Percentiles rank a stretch among this genome's conserved stretches.
Conservation (phyloP, 495 filamentous ascomycete species). For the Articulospora tetracladia region DNA sequence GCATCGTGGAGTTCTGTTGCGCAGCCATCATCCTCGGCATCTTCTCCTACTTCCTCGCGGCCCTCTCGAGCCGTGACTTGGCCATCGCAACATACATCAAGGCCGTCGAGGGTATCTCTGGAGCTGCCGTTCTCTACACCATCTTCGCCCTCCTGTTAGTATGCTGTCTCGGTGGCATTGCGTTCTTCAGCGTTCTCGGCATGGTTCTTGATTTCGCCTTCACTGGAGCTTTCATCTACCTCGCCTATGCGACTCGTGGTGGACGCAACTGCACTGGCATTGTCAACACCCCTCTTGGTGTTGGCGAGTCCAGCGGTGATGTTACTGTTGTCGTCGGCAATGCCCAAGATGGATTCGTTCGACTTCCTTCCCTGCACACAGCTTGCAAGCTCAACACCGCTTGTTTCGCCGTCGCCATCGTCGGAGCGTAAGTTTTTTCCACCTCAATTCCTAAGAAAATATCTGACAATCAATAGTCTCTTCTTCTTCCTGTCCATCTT, state of each 20-base stretch:
- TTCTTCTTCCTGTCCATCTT: constrained; percentile 65
- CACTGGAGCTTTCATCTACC: constrained; percentile 54
- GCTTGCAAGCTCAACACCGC: constrained; percentile 71
- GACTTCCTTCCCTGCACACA: constrained; percentile 45
- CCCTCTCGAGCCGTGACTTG: constrained; percentile 53
- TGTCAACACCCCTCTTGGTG: constrained; percentile 65
- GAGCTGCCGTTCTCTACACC: constrained; percentile 67
- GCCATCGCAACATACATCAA: constrained; percentile 59
- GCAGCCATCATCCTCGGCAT: constrained; percentile 71
- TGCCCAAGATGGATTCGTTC: constrained; percentile 32
- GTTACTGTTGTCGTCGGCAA: constrained; percentile 29
- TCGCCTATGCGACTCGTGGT: constrained; percentile 55
- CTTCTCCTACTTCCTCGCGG: constrained; percentile 71
- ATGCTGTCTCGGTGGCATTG: constrained; percentile 72
- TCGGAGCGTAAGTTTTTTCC: constrained; percentile 61
- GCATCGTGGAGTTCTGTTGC: constrained; percentile 67
- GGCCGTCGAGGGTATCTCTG: constrained; percentile 80
- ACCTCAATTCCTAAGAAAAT: not conserved
- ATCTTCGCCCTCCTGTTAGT: constrained; percentile 66
- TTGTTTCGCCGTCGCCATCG: constrained; percentile 70
- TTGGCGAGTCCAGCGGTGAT: constrained; percentile 44
- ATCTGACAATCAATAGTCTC: constrained; percentile 37
- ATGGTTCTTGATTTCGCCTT: constrained; percentile 62
- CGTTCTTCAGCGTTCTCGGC: constrained; percentile 62
- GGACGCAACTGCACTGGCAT: constrained; percentile 61